Evolutionary conservation across 805 yeast species (phyloP), one percentile per base, ranked within the genome.

Genomic region (Yarrowia porcina): DNA sequence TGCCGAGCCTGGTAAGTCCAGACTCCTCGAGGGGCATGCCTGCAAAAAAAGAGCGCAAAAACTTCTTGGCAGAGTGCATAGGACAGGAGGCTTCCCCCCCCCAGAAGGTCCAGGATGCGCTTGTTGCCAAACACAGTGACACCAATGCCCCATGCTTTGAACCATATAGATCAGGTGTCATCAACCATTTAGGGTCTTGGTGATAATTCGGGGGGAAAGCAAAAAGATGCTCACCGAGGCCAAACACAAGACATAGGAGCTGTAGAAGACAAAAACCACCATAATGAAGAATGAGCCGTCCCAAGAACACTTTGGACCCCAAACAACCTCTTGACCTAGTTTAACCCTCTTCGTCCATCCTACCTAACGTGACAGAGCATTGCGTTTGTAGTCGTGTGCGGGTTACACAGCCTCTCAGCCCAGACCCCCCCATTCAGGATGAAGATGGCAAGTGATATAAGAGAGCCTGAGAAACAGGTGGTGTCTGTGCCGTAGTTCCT

Each of bases 111-210:
- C 28, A 27, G n/a, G 28, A 25, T 27, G 15, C 28, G 30, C 33
- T 44, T 44, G 49, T 44, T 44, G 49, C 49, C 49, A 21, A 27
- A 44, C 49, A 41, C 47, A 44, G 49, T 13, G 21, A 44, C 49
- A 30, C 52, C 36, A 18, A 30, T 18, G 52, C 36, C 52, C 36
- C 27, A 45, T 45, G 52, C 36, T 45, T 20, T 28, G 52, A 45
- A 45, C 52, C 36, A 28, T 45, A 27, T 45, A 13, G 52, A 45
- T 45, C 52, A 18, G 52, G 35, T 9, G 36, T 13, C 27, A 13
- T 15, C 45, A 41, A 23, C 36, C 23, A 27, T 13, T 45, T 45
- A 28, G 36, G 52, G 36, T 44, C 33, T 12, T 30, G 27, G 52
- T 30, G 52, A 45, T 30, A 45, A 30, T 20, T 28, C 27, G 52